These are phyloP conservation scores for Neonectria ditissima DNA, from an alignment of 2,329 filamentous ascomycete genomes.

Conservation along the genomic window DNA sequence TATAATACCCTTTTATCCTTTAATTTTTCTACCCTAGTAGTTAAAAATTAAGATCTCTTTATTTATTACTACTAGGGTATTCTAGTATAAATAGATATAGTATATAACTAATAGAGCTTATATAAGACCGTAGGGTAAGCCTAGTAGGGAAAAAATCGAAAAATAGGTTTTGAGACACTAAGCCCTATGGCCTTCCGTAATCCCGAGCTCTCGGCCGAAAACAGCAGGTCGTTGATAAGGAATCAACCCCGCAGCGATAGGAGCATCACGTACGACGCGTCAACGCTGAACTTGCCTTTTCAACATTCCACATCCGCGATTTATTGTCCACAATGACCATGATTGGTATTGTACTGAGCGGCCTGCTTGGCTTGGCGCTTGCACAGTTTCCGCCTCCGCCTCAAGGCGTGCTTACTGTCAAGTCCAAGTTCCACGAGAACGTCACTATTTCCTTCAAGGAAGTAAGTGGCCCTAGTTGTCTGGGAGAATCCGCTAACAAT, in stretches of 20 bases:
- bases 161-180: no score
- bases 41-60: no score
- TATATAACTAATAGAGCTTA: no score
- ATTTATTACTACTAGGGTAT: no score
- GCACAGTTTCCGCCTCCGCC: constrained; percentile 42
- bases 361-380: constrained; percentile 10
- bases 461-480: neutral
- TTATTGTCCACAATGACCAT: neutral
- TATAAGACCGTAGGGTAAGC: no score
- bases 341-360: neutral
- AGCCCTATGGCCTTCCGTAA: no score
- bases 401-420: constrained; percentile 27
- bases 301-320: neutral
- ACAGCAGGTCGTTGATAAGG: constrained; percentile 5
- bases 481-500: neutral
- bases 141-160: no score
- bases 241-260: neutral
- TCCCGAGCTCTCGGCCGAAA: neutral
- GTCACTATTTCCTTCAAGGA: constrained; percentile 39
- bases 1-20: no score
- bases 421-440: constrained; percentile 32
- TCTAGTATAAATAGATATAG: no score
- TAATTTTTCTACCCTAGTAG: no score
- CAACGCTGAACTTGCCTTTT: neutral
- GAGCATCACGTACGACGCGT: neutral